phyloP scores from a whole-genome alignment of 2,329 filamentous ascomycete genomes.

The Aspergillus phoenicis region DNA sequence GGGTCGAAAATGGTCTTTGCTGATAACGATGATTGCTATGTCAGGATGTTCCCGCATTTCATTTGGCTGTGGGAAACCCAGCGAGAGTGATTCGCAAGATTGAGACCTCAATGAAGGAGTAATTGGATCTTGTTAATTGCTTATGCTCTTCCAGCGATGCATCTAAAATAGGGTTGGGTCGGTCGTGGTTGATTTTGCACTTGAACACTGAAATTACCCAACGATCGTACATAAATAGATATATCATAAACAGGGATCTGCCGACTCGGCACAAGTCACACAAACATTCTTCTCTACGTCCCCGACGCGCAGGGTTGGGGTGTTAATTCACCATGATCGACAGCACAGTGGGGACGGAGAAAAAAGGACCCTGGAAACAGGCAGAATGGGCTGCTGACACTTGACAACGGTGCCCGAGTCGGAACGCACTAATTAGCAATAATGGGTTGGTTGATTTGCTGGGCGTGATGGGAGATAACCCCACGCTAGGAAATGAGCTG shows the following conservation, averaged over 20 bases:
- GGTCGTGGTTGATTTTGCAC: too few species aligned
- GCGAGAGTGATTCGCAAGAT: conserved; percentile 44
- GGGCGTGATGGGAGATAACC: background rate
- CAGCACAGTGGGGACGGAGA: background rate
- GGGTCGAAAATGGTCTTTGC: background rate
- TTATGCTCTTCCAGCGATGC: too few species aligned
- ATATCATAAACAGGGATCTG: background rate
- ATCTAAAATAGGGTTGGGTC: too few species aligned
- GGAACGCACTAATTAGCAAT: background rate
- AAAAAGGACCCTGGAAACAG: background rate
- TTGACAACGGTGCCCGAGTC: background rate
- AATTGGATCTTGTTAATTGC: background rate
- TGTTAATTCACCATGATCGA: background rate
- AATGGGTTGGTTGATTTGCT: background rate
- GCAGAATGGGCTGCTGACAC: background rate
- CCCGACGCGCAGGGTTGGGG: background rate
- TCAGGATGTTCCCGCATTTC: conserved; percentile 47
- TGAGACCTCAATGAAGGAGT: conserved; percentile 38
- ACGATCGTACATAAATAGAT: background rate
- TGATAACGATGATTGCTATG: conserved; percentile 6
- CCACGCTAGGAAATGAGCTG: conserved; percentile 1
- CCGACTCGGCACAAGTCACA: background rate
- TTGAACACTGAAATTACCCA: background rate
- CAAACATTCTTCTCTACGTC: background rate
- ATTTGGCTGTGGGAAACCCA: conserved; percentile 46